phyloP scores from a whole-genome alignment of 495 filamentous ascomycete species.

The Neurospora pannonica region DNA sequence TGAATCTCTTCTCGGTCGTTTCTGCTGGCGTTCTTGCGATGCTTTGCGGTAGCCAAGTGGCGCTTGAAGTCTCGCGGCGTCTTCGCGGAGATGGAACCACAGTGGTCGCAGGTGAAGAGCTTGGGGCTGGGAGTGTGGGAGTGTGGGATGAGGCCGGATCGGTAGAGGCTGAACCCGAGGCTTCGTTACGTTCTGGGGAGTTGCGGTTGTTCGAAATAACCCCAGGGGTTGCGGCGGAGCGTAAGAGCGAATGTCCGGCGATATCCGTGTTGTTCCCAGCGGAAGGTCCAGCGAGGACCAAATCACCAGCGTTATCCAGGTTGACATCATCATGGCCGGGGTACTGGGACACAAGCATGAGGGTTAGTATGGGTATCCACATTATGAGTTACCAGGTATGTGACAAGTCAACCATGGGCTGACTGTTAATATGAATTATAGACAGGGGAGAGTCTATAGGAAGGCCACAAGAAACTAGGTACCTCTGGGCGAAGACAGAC shows the following conservation, averaged over 20 bases:
- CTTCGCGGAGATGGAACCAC: not conserved
- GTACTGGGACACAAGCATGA: not conserved
- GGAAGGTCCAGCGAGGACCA: not conserved
- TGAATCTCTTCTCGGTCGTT: too few relatives aligned
- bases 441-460: not conserved
- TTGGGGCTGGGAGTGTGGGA: not conserved
- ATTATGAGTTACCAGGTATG: not conserved
- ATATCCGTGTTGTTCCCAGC: too few relatives aligned
- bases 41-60: not conserved
- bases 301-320: fast-evolving
- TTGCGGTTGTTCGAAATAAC: fast-evolving
- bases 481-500: not conserved
- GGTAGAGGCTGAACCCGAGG: not conserved
- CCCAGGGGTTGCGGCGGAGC: not conserved
- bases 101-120: not conserved
- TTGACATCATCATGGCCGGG: not conserved
- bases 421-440: not conserved
- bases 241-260: not conserved
- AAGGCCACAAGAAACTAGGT: not conserved
- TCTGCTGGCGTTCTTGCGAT: not conserved
- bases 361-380: not conserved
- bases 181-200: not conserved
- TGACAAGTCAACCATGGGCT: not conserved
- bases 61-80: not conserved
- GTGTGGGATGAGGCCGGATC: not conserved